These are phyloP conservation scores for Agaricus blazei DNA, from an alignment of 768 basidiomycete genomes.

Conservation along the genomic window DNA sequence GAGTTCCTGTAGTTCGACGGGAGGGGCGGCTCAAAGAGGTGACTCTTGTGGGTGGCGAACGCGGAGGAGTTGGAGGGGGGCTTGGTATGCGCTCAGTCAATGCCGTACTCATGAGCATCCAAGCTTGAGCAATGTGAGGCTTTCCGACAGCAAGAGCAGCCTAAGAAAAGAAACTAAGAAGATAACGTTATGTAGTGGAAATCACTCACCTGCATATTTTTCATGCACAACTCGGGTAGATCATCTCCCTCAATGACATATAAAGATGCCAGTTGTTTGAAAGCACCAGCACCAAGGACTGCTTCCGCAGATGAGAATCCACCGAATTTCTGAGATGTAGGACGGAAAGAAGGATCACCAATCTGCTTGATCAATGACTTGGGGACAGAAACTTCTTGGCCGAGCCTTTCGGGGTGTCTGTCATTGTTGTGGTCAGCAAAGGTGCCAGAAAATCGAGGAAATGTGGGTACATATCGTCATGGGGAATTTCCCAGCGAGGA, in stretches of 20 bases:
- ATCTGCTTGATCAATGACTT: slow-evolving; percentile 45
- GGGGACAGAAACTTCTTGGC: slow-evolving; percentile 24
- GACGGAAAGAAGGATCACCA: slow-evolving; percentile 50
- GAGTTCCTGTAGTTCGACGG: slow-evolving; percentile 5
- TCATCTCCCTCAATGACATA: slow-evolving; percentile 53
- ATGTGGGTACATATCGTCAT: slow-evolving; percentile 74
- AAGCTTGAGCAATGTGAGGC: slow-evolving; percentile 53
- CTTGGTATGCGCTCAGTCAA: slow-evolving; percentile 45
- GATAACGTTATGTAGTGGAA: neutral
- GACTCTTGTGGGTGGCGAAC: slow-evolving; percentile 13
- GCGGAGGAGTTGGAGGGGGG: slow-evolving; percentile 20
- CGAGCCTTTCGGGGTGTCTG: slow-evolving; percentile 34
- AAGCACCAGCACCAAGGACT: slow-evolving; percentile 39
- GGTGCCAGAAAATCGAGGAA: neutral
- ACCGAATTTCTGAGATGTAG: slow-evolving; percentile 54
- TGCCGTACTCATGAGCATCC: slow-evolving; percentile 59
- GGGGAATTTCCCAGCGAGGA: slow-evolving; percentile 60
- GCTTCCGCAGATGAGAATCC: slow-evolving; percentile 34
- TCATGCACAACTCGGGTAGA: slow-evolving; percentile 42
- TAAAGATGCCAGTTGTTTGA: slow-evolving; percentile 56
- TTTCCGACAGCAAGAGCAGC: slow-evolving; percentile 57
- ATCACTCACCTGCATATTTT: slow-evolving; percentile 50
- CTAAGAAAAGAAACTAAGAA: slow-evolving; percentile 24
- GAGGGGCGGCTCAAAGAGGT: slow-evolving; percentile 13
- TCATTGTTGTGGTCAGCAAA: neutral